These are phyloP conservation scores for Agrocybe praecox DNA, from an alignment of 768 basidiomycete species.

Conservation along the genomic window DNA sequence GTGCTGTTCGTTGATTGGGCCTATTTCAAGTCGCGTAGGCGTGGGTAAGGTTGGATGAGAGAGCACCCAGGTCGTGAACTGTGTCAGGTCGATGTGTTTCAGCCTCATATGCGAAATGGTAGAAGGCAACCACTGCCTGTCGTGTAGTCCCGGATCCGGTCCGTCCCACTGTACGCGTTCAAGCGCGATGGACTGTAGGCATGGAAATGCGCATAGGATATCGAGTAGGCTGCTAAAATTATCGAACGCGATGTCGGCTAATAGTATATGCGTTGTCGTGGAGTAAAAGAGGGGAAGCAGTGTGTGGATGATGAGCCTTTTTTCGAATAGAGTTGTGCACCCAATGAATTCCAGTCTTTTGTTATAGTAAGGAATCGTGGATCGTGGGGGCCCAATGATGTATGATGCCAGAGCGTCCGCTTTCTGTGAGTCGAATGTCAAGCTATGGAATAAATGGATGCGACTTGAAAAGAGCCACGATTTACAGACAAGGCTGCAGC, in stretches of 20 bases:
- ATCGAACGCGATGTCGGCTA: neutral
- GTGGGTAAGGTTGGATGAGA: conserved; percentile 3
- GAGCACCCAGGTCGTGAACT: conserved; percentile 8
- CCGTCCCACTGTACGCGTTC: conserved; percentile 5
- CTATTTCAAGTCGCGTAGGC: conserved; percentile 6
- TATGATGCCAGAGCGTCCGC: neutral
- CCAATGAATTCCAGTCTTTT: conserved; percentile 1
- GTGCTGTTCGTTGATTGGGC: conserved; percentile 7
- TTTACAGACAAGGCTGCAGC: conserved; percentile 16
- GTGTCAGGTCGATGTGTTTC: neutral
- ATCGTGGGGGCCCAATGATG: neutral
- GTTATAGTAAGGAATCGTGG: conserved; percentile 6
- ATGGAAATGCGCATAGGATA: conserved; percentile 10
- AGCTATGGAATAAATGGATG: conserved; percentile 3
- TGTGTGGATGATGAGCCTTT: neutral
- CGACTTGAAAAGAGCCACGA: conserved; percentile 13
- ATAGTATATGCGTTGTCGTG: conserved; percentile 5
- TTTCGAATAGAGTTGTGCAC: neutral
- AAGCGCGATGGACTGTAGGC: conserved; percentile 4
- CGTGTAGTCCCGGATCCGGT: neutral
- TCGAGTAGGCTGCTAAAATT: conserved; percentile 7
- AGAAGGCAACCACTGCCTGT: neutral
- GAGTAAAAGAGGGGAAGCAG: conserved; percentile 3
- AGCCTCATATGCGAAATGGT: conserved; percentile 1
- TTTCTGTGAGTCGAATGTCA: conserved; percentile 4